These are phyloP conservation scores for Crinitomyces ghanaensis DNA, from an alignment of 805 yeast species.

Conservation along the genomic window DNA sequence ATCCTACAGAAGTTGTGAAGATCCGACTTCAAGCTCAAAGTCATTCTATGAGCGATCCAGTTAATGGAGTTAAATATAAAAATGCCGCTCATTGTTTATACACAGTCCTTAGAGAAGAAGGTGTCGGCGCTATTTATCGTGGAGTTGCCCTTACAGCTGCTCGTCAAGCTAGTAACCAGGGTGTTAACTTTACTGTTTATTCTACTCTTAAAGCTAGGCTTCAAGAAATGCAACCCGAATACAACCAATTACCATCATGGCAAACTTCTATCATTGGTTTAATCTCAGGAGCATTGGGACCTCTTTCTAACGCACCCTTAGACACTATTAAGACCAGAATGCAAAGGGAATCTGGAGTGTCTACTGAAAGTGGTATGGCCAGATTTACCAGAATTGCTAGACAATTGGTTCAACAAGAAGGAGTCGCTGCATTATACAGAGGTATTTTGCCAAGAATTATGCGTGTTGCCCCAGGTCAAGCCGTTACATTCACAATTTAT, in stretches of 20 bases:
- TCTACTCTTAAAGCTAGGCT: slow-evolving; percentile 67
- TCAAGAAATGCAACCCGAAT: slow-evolving; percentile 38
- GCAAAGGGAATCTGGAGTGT: slow-evolving; percentile 71
- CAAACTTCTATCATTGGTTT: slow-evolving; percentile 89
- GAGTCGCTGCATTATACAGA: slow-evolving; percentile 77
- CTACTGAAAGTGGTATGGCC: slow-evolving; percentile 54
- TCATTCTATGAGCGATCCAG: slow-evolving; percentile 77
- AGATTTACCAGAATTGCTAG: slow-evolving; percentile 73
- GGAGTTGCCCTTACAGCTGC: slow-evolving; percentile 96
- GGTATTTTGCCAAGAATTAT: slow-evolving; percentile 98
- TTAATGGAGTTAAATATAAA: slow-evolving; percentile 71
- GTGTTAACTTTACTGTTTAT: slow-evolving; percentile 94
- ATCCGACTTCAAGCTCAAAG: slow-evolving; percentile 93
- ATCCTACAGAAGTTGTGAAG: slow-evolving; percentile 96
- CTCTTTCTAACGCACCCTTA: slow-evolving; percentile 92
- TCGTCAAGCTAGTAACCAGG: slow-evolving; percentile 96
- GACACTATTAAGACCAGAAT: slow-evolving; percentile 95
- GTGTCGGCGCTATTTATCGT: slow-evolving; percentile 75
- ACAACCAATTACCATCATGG: slow-evolving; percentile 75
- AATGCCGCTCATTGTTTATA: slow-evolving; percentile 88
- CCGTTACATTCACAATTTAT: slow-evolving; percentile 94
- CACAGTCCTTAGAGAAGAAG: slow-evolving; percentile 82
- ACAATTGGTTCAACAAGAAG: slow-evolving; percentile 80
- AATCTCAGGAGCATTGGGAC: slow-evolving; percentile 93
- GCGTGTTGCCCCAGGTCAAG: slow-evolving; percentile 99